phyloP scores from a whole-genome alignment of 768 basidiomycete genomes.

The Termitomyces sp. region DNA sequence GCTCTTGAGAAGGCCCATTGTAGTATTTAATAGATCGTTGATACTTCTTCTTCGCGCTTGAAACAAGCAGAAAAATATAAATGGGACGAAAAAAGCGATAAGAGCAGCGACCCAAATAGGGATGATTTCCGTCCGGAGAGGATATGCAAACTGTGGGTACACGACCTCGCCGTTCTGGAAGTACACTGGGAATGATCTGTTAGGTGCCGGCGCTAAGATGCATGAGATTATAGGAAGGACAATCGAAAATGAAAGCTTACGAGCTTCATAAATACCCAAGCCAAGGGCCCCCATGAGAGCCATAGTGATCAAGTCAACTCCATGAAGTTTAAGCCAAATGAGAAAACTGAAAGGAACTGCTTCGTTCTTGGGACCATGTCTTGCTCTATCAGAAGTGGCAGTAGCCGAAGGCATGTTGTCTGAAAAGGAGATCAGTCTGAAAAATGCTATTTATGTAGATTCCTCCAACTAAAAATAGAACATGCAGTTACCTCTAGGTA shows the following conservation, averaged over 20 bases:
- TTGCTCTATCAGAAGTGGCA: not conserved
- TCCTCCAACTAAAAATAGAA: not conserved
- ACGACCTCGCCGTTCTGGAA: constrained; percentile 43
- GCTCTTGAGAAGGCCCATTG: constrained; percentile 48
- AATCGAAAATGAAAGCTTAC: constrained; percentile 16
- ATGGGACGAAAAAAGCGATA: constrained; percentile 48
- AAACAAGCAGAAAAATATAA: constrained; percentile 50
- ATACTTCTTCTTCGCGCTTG: constrained; percentile 43
- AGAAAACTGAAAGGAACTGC: constrained; percentile 25
- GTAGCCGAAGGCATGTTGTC: not conserved
- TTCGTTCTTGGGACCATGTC: not conserved
- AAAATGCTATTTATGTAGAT: not conserved
- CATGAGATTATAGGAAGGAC: not conserved
- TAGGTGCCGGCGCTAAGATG: constrained; percentile 34
- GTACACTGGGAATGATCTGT: constrained; percentile 37
- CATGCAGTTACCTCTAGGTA: not conserved
- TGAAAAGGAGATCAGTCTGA: not conserved
- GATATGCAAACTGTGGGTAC: constrained; percentile 49
- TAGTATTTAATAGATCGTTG: constrained; percentile 43
- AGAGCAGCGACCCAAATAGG: constrained; percentile 50
- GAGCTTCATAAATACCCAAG: constrained; percentile 47
- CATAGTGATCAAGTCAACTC: constrained; percentile 50
- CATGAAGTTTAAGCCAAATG: constrained; percentile 42
- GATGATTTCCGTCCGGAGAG: constrained; percentile 44
- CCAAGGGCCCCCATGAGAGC: constrained; percentile 50